phyloP scores from a whole-genome alignment of 2,329 filamentous ascomycete species.

The Exophiala aquamarina region DNA sequence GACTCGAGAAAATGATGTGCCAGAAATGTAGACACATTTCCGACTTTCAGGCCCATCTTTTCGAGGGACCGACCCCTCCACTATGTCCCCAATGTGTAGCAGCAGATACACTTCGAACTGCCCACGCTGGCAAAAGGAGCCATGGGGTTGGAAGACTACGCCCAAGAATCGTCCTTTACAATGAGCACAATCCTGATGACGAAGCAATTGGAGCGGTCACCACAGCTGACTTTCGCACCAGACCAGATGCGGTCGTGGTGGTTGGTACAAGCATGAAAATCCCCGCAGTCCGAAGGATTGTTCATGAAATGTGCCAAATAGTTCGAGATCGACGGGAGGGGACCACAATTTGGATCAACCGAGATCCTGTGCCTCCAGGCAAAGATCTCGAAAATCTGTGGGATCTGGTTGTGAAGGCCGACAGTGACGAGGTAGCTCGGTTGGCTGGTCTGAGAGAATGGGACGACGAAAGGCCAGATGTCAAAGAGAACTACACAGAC shows the following conservation, averaged over 20 bases:
- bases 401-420: conserved; percentile 84
- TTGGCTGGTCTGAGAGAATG: conserved; percentile 63
- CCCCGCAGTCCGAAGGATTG: conserved; percentile 84
- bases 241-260: conserved; percentile 89
- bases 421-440: conserved; percentile 82
- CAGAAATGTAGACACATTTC: conserved; percentile 81
- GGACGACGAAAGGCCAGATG: conserved; percentile 49
- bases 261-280: conserved; percentile 96
- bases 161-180: conserved; percentile 94
- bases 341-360: conserved; percentile 91
- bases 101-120: conserved; percentile 73
- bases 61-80: conserved; percentile 80
- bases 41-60: conserved; percentile 74
- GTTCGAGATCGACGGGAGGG: conserved; percentile 81
- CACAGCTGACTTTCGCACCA: conserved; percentile 76
- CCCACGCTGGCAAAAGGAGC: conserved; percentile 78
- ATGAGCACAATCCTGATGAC: conserved; percentile 94
- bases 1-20: conserved; percentile 93
- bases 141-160: conserved; percentile 89
- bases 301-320: conserved; percentile 84
- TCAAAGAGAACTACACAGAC: conserved; percentile 45
- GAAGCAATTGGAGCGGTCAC: conserved; percentile 94
- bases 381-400: conserved; percentile 88
- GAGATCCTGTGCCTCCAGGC: conserved; percentile 77
- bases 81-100: conserved; percentile 73